phyloP scores from a whole-genome alignment of 2,329 filamentous ascomycete species.

The Ilyonectria destructans region DNA sequence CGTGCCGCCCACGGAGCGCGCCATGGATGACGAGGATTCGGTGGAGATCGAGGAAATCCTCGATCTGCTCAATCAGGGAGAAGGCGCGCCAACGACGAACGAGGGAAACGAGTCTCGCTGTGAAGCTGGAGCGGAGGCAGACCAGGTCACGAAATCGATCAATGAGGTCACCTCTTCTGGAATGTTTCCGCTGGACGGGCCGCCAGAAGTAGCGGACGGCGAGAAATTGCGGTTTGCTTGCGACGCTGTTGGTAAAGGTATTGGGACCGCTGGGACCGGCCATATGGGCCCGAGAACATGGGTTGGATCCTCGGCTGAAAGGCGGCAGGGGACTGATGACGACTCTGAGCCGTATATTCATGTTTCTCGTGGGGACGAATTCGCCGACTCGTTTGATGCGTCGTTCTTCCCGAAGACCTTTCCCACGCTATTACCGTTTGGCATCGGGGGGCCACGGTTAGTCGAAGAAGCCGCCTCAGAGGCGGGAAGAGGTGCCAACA shows the following conservation, averaged over 20 bases:
- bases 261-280: neutral
- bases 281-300: neutral
- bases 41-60: neutral
- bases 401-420: constrained; percentile 37
- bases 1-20: too few species aligned
- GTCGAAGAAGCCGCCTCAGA: too few species aligned
- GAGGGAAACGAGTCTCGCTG: too few species aligned
- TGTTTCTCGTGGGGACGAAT: constrained; percentile 27
- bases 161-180: neutral
- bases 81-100: neutral
- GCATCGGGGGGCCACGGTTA: constrained; percentile 24
- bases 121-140: neutral
- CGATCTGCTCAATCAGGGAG: neutral
- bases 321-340: neutral
- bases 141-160: neutral
- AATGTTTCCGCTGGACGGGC: constrained; percentile 13
- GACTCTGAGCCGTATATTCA: constrained; percentile 18
- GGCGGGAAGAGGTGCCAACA: too few species aligned
- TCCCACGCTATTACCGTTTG: constrained; percentile 32
- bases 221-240: neutral
- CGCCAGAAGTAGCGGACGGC: neutral
- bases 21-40: too few species aligned
- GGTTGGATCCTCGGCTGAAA: constrained; percentile 12
- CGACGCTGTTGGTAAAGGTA: neutral
- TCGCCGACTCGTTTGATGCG: constrained; percentile 31